Evolutionary conservation across 768 basidiomycete species (phyloP).

Genomic region (Exidia glandulosa): DNA sequence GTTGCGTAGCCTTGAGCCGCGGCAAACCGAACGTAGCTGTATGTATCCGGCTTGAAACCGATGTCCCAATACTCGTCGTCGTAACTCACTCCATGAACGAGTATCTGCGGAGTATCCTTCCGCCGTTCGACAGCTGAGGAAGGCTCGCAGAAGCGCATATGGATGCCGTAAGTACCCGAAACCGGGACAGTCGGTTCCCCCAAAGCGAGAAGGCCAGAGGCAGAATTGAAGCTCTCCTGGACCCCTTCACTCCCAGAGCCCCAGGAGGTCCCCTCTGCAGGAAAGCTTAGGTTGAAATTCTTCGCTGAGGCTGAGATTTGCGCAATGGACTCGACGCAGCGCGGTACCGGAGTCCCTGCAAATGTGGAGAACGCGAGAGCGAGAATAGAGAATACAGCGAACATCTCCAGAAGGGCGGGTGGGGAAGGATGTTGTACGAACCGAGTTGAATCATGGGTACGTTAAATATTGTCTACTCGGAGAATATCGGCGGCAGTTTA

Average conservation of each 20-base stretch:
- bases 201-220: not conserved
- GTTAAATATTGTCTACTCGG: too few species aligned
- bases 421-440: too few species aligned
- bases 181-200: not conserved
- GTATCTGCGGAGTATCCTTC: not conserved
- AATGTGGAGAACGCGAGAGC: too few species aligned
- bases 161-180: not conserved
- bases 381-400: too few species aligned
- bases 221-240: too few species aligned
- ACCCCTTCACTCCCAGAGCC: too few species aligned
- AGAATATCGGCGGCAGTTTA: too few species aligned
- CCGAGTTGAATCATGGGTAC: too few species aligned
- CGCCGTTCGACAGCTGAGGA: not conserved
- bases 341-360: too few species aligned
- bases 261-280: too few species aligned
- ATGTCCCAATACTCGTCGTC: not conserved
- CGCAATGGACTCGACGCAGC: too few species aligned
- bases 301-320: not conserved
- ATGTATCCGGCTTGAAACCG: not conserved
- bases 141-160: not conserved
- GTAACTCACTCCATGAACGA: not conserved
- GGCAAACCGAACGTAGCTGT: constrained; percentile 10
- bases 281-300: not conserved
- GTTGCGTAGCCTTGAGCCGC: constrained; percentile 9
- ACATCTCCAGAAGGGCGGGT: too few species aligned